Percentiles rank a stretch among this genome's conserved stretches.
Evolutionary conservation across 2,329 filamentous ascomycete genomes (phyloP).

Genomic region (Chalara sp.): DNA sequence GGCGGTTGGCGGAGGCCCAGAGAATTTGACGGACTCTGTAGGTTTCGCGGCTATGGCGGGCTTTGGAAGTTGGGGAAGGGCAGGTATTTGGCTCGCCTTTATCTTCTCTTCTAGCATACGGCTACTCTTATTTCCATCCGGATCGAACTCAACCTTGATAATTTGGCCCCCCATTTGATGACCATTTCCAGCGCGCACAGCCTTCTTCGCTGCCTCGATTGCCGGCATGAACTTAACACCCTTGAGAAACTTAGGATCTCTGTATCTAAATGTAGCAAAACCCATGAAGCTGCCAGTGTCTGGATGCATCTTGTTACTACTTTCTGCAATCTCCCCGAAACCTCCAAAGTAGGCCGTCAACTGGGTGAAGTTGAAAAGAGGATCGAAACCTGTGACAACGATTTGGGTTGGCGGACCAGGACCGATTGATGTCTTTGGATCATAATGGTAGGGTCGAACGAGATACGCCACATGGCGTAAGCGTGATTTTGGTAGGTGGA

Average conservation of each 20-base stretch:
- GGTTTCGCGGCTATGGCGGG: constrained; percentile 19
- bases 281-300: constrained; percentile 91
- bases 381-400: constrained; percentile 94
- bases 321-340: constrained; percentile 82
- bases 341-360: constrained; percentile 69
- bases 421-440: constrained; percentile 76
- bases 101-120: constrained; percentile 71
- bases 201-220: constrained; percentile 73
- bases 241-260: constrained; percentile 51
- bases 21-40: constrained; percentile 37
- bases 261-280: constrained; percentile 86
- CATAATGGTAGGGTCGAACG: constrained; percentile 74
- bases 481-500: constrained; percentile 63
- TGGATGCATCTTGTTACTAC: constrained; percentile 92
- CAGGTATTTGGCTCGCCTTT: constrained; percentile 48
- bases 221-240: constrained; percentile 51
- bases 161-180: constrained; percentile 71
- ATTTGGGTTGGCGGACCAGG: constrained; percentile 86
- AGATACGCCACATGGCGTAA: constrained; percentile 70
- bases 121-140: constrained; percentile 76
- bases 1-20: constrained; percentile 71
- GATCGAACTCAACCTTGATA: constrained; percentile 81
- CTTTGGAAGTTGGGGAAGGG: constrained; percentile 14
- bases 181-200: constrained; percentile 69
- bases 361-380: constrained; percentile 72